Evolutionary conservation across 768 basidiomycete species (phyloP).

Genomic region (Dictyophora rubrovolvata): DNA sequence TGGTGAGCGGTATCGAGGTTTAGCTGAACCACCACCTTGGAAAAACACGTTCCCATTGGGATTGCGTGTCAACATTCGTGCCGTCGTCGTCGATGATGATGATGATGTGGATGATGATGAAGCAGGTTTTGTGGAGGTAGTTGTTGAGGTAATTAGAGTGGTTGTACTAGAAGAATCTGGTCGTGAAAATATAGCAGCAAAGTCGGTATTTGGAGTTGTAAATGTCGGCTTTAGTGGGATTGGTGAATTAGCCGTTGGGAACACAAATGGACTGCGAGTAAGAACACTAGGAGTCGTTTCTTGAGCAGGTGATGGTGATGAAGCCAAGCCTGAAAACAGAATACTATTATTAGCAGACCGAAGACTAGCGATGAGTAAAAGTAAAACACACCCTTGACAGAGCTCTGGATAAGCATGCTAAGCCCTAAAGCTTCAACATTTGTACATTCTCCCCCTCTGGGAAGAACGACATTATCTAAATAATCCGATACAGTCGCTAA

Average conservation of each 20-base stretch:
- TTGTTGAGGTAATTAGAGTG: neutral
- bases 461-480: slow-evolving; percentile 3
- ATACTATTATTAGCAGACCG: neutral
- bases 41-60: slow-evolving; percentile 67
- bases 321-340: neutral
- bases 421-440: slow-evolving; percentile 8
- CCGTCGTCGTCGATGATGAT: neutral
- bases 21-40: slow-evolving; percentile 70
- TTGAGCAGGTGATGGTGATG: neutral
- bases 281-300: neutral
- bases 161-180: neutral
- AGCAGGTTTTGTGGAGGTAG: neutral
- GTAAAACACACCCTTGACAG: neutral
- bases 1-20: slow-evolving; percentile 60
- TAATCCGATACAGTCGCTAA: neutral
- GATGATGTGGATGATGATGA: neutral
- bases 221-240: slow-evolving; percentile 1
- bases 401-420: slow-evolving; percentile 4
- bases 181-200: neutral
- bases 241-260: neutral
- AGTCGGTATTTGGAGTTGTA: slow-evolving; percentile 5
- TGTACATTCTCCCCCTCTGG: slow-evolving; percentile 4
- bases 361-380: neutral
- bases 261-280: neutral
- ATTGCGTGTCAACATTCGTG: slow-evolving; percentile 44